A percentile compares a stretch with the other conserved stretches of the same genome.
Evolutionary conservation across 148 eudicot genomes (phyloP).

Genomic region (Fagopyrum esculentum): DNA sequence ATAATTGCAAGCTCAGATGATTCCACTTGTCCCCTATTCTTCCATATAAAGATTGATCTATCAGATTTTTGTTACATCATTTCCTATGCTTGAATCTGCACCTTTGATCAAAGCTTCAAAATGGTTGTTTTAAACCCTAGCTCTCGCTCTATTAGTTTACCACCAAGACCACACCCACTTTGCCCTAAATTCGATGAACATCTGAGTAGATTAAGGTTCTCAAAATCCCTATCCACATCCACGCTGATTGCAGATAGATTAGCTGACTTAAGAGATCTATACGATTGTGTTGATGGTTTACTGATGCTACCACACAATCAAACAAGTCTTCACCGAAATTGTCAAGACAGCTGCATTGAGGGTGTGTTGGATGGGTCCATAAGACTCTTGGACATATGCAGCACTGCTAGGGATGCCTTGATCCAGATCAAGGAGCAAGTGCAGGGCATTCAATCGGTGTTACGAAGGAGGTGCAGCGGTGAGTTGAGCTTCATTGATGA

Average conservation of each 20-base stretch:
- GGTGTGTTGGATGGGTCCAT: conserved; percentile 25
- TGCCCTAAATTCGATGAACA: conserved; percentile 12
- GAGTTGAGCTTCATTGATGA: conserved; percentile 18
- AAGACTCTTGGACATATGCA: conserved; percentile 28
- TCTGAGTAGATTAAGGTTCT: conserved; percentile 6
- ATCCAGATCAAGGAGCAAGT: conserved; percentile 21
- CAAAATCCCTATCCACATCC: conserved; percentile 9
- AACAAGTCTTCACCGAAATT: conserved; percentile 13
- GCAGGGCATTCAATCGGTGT: conserved; percentile 25
- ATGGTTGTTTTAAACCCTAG: conserved; percentile 7
- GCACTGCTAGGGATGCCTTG: conserved; percentile 18
- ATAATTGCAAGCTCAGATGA: not conserved
- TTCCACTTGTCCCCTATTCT: conserved; percentile 10
- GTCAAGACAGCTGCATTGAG: conserved; percentile 1
- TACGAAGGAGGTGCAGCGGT: conserved; percentile 22
- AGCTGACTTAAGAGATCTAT: conserved; percentile 13
- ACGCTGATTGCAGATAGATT: conserved; percentile 16
- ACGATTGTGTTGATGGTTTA: conserved; percentile 20
- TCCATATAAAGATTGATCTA: conserved; percentile 5
- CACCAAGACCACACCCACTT: conserved; percentile 11
- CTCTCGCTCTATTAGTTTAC: conserved; percentile 13
- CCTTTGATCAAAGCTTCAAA: not conserved
- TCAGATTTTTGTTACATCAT: not conserved
- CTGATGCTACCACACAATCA: conserved; percentile 19
- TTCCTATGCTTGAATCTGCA: not conserved